These are phyloP conservation scores for Periconia macrospinosa DNA, from an alignment of 2,329 filamentous ascomycete genomes.

Conservation along the genomic window DNA sequence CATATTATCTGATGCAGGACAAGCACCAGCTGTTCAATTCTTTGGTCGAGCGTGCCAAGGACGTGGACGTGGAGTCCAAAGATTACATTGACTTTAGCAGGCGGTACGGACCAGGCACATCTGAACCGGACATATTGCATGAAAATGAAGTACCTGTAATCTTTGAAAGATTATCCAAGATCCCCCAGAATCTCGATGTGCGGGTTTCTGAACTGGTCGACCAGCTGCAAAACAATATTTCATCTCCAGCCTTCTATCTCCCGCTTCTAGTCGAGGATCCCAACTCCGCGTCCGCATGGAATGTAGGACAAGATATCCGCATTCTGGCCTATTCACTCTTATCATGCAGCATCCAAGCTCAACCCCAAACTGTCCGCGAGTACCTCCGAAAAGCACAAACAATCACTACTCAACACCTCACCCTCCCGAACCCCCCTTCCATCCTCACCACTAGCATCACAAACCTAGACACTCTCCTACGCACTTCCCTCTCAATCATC, in stretches of 20 bases:
- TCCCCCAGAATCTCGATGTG: conserved; percentile 30
- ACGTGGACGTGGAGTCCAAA: conserved; percentile 15
- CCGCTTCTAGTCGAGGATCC: conserved; percentile 61
- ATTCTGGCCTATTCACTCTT: conserved; percentile 44
- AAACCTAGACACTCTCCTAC: conserved; percentile 18
- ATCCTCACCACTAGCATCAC: neutral
- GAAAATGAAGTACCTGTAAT: neutral
- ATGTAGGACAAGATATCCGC: conserved; percentile 40
- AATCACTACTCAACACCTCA: conserved; percentile 22
- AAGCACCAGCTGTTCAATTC: conserved; percentile 32
- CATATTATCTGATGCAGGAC: conserved; percentile 43
- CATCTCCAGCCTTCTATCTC: conserved; percentile 58
- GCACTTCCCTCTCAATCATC: conserved; percentile 20
- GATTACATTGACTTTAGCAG: conserved; percentile 33
- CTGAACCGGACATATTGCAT: conserved; percentile 1
- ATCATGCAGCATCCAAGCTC: too few relatives aligned
- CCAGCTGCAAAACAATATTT: conserved; percentile 18
- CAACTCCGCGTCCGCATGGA: conserved; percentile 47
- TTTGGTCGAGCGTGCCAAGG: conserved; percentile 25
- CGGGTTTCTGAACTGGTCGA: conserved; percentile 37
- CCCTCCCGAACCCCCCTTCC: conserved; percentile 9
- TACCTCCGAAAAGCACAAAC: conserved; percentile 42
- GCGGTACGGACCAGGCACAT: conserved; percentile 22
- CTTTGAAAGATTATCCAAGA: neutral
- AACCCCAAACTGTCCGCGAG: conserved; percentile 32